Conservation (phyloP, 306 rosid genomes). For the Cucurbita moschata region DNA sequence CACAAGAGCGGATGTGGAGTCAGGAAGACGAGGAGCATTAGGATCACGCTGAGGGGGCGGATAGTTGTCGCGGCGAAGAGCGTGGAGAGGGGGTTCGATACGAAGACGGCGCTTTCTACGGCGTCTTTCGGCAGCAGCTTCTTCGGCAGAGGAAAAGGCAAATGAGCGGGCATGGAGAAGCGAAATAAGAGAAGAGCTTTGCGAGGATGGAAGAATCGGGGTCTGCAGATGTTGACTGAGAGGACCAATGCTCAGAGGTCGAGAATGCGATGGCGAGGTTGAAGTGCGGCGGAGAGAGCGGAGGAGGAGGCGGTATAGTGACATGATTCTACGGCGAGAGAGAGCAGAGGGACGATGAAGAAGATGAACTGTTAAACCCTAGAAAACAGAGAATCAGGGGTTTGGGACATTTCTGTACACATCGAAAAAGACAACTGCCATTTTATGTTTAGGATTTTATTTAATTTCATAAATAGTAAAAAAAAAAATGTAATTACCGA, state of each 20-base stretch:
- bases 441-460: neutral
- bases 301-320: conserved; percentile 42
- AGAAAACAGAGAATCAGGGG: neutral
- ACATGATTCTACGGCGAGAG: conserved; percentile 15
- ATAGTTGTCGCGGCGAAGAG: conserved; percentile 55
- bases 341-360: neutral
- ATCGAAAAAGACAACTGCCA: neutral
- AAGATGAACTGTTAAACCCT: conserved; percentile 6
- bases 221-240: neutral
- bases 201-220: conserved; percentile 4
- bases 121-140: conserved; percentile 90
- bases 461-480: too few species aligned
- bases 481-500: too few species aligned
- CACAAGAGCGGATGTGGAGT: conserved; percentile 61
- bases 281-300: conserved; percentile 40
- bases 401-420: neutral
- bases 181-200: neutral
- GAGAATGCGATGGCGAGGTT: neutral
- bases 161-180: conserved; percentile 31
- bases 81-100: conserved; percentile 80
- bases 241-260: conserved; percentile 1
- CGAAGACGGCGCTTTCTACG: conserved; percentile 82
- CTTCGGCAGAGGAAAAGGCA: conserved; percentile 85
- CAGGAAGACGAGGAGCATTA: conserved; percentile 81
- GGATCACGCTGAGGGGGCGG: conserved; percentile 50